Conservation (phyloP, 495 filamentous ascomycete genomes). For the Mycothermus thermophilus region DNA sequence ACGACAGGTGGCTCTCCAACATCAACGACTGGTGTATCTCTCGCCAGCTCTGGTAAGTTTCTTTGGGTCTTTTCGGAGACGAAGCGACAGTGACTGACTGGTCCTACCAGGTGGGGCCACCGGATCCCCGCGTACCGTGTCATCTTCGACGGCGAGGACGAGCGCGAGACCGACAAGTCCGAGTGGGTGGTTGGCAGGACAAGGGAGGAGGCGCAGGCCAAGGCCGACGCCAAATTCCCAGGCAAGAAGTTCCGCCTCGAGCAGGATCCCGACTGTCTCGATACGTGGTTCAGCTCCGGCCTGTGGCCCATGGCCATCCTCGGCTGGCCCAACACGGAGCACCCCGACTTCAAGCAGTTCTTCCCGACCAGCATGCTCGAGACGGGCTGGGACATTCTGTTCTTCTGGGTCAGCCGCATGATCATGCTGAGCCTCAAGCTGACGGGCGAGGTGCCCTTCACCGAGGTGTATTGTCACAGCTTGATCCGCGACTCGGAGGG, state of each 20-base stretch:
- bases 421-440: slow-evolving; percentile 68
- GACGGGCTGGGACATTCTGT: slow-evolving; percentile 74
- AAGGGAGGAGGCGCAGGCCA: slow-evolving; percentile 17
- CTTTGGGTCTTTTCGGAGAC: too few species aligned
- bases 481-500: slow-evolving; percentile 66
- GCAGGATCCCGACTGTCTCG: slow-evolving; percentile 59
- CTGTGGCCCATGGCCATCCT: slow-evolving; percentile 72
- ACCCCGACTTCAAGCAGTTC: slow-evolving; percentile 49
- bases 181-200: slow-evolving; percentile 57
- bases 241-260: slow-evolving; percentile 53
- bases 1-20: slow-evolving; percentile 57
- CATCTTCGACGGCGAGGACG: slow-evolving; percentile 49
- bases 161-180: slow-evolving; percentile 35
- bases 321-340: slow-evolving; percentile 60
- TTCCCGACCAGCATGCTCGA: slow-evolving; percentile 65
- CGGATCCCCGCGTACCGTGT: slow-evolving; percentile 63
- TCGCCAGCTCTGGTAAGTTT: slow-evolving; percentile 52
- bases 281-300: slow-evolving; percentile 75
- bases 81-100: too few species aligned
- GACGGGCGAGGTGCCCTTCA: slow-evolving; percentile 57
- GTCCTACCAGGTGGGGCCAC: slow-evolving; percentile 48
- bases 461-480: slow-evolving; percentile 62
- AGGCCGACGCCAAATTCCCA: slow-evolving; percentile 39
- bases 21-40: slow-evolving; percentile 77
- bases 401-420: slow-evolving; percentile 80